A percentile compares a stretch with the other conserved stretches of the same genome.
These are phyloP conservation scores for Isabelozyma gotoi DNA, from an alignment of 805 yeast species.

Conservation along the genomic window DNA sequence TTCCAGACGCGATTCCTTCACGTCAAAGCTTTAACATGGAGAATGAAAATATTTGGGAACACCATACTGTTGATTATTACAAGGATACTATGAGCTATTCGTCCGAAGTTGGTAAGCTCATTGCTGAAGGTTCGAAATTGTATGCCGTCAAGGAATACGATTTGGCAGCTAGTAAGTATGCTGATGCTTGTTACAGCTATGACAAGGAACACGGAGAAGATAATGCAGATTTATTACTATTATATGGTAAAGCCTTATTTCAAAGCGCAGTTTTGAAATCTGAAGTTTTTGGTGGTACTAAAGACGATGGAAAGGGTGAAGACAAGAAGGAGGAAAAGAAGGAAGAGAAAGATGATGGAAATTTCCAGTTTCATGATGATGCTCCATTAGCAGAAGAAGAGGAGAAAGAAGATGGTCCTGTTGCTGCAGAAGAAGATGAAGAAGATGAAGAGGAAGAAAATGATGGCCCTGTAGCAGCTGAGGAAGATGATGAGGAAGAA, in stretches of 20 bases:
- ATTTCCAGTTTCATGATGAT: constrained; percentile 27
- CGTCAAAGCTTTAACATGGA: no score
- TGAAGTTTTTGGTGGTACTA: constrained; percentile 65
- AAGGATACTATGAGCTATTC: constrained; percentile 36
- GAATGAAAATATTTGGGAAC: no score
- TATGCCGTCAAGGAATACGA: constrained; percentile 68
- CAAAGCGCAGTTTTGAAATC: constrained; percentile 72
- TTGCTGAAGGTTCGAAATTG: constrained; percentile 62
- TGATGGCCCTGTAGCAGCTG: constrained; percentile 30
- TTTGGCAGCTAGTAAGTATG: constrained; percentile 66
- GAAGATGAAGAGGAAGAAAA: constrained; percentile 18
- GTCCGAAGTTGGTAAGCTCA: constrained; percentile 43
- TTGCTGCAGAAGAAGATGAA: constrained; percentile 12
- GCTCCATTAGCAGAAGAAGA: constrained; percentile 22
- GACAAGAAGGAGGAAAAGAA: constrained; percentile 18
- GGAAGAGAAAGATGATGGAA: constrained; percentile 22
- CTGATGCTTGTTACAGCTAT: constrained; percentile 65
- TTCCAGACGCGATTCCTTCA: no score
- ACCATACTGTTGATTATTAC: no score
- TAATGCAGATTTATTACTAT: constrained; percentile 71
- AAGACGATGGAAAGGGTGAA: constrained; percentile 22
- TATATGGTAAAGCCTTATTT: constrained; percentile 80
- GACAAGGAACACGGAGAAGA: constrained; percentile 51
- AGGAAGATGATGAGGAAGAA: constrained; percentile 7
- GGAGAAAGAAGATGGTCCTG: constrained; percentile 12